Base-by-base conservation (phyloP, 176 grass and related monocot genomes). In the Dendrocalamus sinicus region DNA sequence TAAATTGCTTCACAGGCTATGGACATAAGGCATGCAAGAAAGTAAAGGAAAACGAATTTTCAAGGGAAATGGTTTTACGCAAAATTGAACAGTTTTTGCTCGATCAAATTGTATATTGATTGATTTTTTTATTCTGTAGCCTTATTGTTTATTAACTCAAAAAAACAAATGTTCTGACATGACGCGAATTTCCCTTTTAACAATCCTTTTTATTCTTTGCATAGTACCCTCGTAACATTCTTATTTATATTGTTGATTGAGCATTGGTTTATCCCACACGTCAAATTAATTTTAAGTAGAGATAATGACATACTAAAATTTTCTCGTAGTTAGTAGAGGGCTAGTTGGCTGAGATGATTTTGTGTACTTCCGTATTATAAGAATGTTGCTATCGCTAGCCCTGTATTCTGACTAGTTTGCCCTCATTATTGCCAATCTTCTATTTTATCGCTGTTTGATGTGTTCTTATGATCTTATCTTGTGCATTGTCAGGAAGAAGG, bases 401-500 rank as follows among this genome's bases (percentile, higher is more conserved):
- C 41, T 47, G 17, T 47, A 2, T 69, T 51, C 22, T 17, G 7
- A 52, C 67, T 71, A 54, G 80, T 74, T 32, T 75, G 41, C 20
- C 73, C 37, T 79, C 4, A 39, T 22, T 70, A 13, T 85, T 75
- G n/a, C 45, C n/a, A 80, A 63, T 28, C 4, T 77, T 82, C 54
- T 86, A 13, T 70, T 70, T 24, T 82, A 39, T 32, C 37, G 4
- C 23, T 24, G 14, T 10, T 58, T 82, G 19, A 72, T 64, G 55
- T 65, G 9, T 82, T 78, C 26, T 51, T 67, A 19, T 57, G 9
- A 82, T 78, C 26, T 37, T 67, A 23, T 44, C 6, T 62, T 82
- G 47, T 57, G 4, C 46, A 66, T 57, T 86, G 77, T 43, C 91
- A 98, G 95, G 87, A 95, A 95, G 79, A 98, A 95, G 70, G 95